Conservation (phyloP, 208 protist genomes). For the Leishmania major region DNA sequence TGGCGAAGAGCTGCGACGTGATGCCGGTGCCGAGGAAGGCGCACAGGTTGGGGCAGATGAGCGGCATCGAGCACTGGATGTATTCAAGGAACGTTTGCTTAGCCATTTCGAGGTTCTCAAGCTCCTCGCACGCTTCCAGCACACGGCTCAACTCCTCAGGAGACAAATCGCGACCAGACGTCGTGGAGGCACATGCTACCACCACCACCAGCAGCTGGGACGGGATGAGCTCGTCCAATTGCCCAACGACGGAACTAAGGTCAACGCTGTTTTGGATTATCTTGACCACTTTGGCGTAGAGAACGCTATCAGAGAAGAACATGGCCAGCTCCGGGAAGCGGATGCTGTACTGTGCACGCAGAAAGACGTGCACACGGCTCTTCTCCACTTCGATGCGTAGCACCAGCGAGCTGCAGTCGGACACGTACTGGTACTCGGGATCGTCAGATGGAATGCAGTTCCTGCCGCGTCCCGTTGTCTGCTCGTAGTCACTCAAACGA, state of each 20-base stretch:
- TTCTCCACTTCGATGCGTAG: constrained; percentile 91
- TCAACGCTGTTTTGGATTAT: constrained; percentile 87
- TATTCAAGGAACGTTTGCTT: constrained; percentile 94
- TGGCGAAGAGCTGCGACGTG: constrained; percentile 91
- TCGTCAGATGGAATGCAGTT: constrained; percentile 85
- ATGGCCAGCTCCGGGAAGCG: constrained; percentile 91
- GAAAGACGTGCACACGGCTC: constrained; percentile 83
- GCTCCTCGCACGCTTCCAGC: constrained; percentile 85
- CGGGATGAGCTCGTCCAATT: constrained; percentile 82
- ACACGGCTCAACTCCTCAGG: constrained; percentile 67
- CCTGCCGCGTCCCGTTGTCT: constrained; percentile 50
- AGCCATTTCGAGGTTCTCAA: constrained; percentile 90
- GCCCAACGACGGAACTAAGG: constrained; percentile 57
- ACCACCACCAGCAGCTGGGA: constrained; percentile 88
- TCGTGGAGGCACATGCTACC: constrained; percentile 88
- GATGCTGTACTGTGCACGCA: constrained; percentile 85
- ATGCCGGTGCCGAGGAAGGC: constrained; percentile 91
- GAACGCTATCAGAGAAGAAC: constrained; percentile 87
- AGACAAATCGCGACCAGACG: constrained; percentile 65
- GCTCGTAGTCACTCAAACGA: constrained; percentile 75
- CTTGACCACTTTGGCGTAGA: constrained; percentile 86
- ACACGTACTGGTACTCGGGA: constrained; percentile 90
- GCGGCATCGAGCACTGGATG: constrained; percentile 91
- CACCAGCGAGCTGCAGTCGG: constrained; percentile 87
- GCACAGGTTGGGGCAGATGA: constrained; percentile 92